Conservation (phyloP, 176 grass and related monocot species). For the Panicum miliaceum region DNA sequence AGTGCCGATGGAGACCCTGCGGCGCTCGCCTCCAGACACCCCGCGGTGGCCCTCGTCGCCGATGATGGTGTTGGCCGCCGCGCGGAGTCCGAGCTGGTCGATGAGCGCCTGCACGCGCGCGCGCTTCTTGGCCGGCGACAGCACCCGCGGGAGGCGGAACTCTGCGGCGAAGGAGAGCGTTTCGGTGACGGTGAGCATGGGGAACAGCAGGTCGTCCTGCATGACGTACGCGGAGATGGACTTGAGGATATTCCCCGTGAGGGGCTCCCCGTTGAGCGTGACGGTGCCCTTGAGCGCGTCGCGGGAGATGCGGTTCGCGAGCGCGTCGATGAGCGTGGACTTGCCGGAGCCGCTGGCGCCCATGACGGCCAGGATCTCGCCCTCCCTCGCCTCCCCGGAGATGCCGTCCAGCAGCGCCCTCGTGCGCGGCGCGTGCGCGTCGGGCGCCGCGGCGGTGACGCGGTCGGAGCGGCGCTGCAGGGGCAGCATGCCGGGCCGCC, state of each 20-base stretch:
- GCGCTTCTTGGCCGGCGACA: slow-evolving; percentile 76
- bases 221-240: slow-evolving; percentile 94
- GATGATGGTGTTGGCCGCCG: slow-evolving; percentile 80
- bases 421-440: slow-evolving; percentile 37
- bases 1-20: slow-evolving; percentile 81
- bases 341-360: slow-evolving; percentile 95
- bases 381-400: slow-evolving; percentile 75
- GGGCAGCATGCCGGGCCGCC: neutral
- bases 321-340: slow-evolving; percentile 92
- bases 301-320: slow-evolving; percentile 80
- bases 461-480: slow-evolving; percentile 27
- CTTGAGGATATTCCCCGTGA: slow-evolving; percentile 61
- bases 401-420: slow-evolving; percentile 65
- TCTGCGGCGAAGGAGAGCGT: slow-evolving; percentile 93
- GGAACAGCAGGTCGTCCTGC: slow-evolving; percentile 96
- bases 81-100: slow-evolving; percentile 82
- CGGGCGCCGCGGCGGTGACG: slow-evolving; percentile 33
- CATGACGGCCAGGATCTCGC: slow-evolving; percentile 86
- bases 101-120: slow-evolving; percentile 79
- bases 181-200: slow-evolving; percentile 94
- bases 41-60: slow-evolving; percentile 95
- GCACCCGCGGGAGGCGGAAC: slow-evolving; percentile 81
- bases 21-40: slow-evolving; percentile 85
- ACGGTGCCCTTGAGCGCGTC: slow-evolving; percentile 72
- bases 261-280: slow-evolving; percentile 78